Base-by-base conservation (phyloP, 805 yeast species). In the Candida pseudoglaebosa region DNA sequence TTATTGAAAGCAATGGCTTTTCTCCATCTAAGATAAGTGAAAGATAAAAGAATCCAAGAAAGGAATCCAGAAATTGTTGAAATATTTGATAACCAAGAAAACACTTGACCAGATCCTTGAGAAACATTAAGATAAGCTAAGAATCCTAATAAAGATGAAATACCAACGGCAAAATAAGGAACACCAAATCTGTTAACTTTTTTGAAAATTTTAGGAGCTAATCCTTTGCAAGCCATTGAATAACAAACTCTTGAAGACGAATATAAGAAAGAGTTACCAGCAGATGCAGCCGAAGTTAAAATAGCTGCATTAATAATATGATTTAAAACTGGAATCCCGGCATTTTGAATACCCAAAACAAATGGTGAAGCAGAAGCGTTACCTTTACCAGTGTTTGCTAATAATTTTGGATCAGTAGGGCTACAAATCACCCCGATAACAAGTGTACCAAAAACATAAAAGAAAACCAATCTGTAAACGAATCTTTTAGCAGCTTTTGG, bases 61-160 rank as follows among this genome's bases (percentile, higher is more conserved):
- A 80, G 54, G 56, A 81, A 80, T 9, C 85, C 86, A 3, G 84
- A 77, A 37, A 80, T 73, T 24, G 85, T 80, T 26, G 80, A 71
- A 44, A 81, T 74, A 52, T 80, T 80, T 12, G 82, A 67, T 40
- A 81, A 71, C 86, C 86, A 81, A 17, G 70, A 65, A 59, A 81
- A 81, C 4, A 77, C 86, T 32, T 57, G 47, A 2, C 78, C 56
- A 0, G 84, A 65, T 3, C 75, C 63, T 5, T 74, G 64, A 4
- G 82, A 75, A 20, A 67, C 74, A 48, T 78, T 79, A 53, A 81
- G 58, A 54, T 70, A 78, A 0, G 81, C 66, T 39, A 78, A 61
- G 41, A 73, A 69, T 0, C 73, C 65, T 26, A 77, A 58, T 34
- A 43, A 55, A 44, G 59, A 59, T 24, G 70, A 56, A 12, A 52